Conservation (phyloP, 163 green algal species). For the Picocystis sp. region DNA sequence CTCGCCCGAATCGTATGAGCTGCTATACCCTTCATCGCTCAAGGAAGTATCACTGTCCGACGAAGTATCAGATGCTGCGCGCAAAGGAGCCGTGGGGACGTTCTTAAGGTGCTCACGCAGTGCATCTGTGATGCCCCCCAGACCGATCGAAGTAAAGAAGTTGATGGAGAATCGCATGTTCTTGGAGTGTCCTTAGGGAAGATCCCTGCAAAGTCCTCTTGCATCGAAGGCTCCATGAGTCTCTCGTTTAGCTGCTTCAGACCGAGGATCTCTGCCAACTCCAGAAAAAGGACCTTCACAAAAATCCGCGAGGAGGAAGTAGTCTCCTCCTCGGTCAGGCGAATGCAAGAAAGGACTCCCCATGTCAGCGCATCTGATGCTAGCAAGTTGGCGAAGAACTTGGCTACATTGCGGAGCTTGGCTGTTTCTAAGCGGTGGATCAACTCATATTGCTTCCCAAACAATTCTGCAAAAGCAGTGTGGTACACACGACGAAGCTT, state of each 20-base stretch:
- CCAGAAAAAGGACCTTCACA: conserved; percentile 98
- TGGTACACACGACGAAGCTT: conserved; percentile 55
- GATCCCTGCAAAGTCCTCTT: conserved; percentile 45
- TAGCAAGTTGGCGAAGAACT: conserved; percentile 88
- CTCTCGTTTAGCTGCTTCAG: conserved; percentile 57
- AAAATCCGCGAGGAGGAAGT: conserved; percentile 93
- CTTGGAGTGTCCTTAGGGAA: conserved; percentile 62
- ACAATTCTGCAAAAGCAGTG: conserved; percentile 24
- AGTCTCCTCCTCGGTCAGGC: conserved; percentile 92
- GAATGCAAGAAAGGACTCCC: conserved; percentile 57
- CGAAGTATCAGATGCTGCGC: too few relatives aligned
- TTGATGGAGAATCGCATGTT: conserved; percentile 93
- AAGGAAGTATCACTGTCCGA: too few relatives aligned
- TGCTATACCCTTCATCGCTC: too few relatives aligned
- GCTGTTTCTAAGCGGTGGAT: conserved; percentile 94
- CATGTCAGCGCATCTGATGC: conserved; percentile 76
- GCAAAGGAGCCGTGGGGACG: conserved; percentile 15
- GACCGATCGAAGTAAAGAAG: conserved; percentile 92
- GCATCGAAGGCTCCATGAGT: conserved; percentile 40
- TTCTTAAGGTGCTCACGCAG: conserved; percentile 74
- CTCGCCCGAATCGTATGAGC: too few relatives aligned
- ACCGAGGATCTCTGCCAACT: conserved; percentile 69
- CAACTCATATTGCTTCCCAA: conserved; percentile 56
- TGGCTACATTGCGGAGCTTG: conserved; percentile 97
- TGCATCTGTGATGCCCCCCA: conserved; percentile 84